phyloP scores from a whole-genome alignment of 305 asterid species.

The Fraxinus baroniana region DNA sequence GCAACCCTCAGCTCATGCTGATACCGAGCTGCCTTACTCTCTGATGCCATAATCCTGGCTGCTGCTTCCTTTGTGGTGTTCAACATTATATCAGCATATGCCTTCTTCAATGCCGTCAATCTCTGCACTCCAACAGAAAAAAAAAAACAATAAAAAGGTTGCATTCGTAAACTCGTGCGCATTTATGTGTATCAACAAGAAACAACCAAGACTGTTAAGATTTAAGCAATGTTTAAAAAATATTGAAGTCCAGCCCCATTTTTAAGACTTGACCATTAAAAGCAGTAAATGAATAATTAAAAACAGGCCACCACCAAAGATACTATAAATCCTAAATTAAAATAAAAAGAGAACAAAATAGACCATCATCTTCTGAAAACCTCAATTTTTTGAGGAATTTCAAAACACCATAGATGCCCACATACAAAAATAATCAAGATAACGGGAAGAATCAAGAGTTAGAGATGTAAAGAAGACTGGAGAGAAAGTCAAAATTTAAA shows the following conservation, averaged over 20 bases:
- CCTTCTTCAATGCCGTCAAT: slow-evolving; percentile 72
- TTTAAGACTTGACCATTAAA: not conserved
- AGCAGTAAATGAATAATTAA: not conserved
- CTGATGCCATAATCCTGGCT: slow-evolving; percentile 69
- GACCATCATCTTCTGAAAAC: slow-evolving; percentile 14
- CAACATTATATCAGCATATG: slow-evolving; percentile 73
- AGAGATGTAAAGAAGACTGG: not conserved
- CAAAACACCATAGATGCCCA: not conserved
- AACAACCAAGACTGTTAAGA: slow-evolving; percentile 8
- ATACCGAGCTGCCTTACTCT: slow-evolving; percentile 53
- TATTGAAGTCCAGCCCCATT: slow-evolving; percentile 12
- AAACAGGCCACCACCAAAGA: not conserved
- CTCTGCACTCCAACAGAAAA: slow-evolving; percentile 43
- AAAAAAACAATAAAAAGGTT: not conserved
- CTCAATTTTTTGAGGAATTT: not conserved
- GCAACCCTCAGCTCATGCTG: slow-evolving; percentile 68
- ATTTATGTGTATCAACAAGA: not conserved
- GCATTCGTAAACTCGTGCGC: slow-evolving; percentile 9
- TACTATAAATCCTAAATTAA: not conserved
- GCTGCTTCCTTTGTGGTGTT: slow-evolving; percentile 80
- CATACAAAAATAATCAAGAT: not conserved
- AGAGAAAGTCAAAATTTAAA: not conserved
- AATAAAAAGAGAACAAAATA: slow-evolving; percentile 12
- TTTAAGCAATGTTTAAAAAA: not conserved
- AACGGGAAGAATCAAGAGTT: not conserved